Conservation (phyloP, 306 rosid species). For the Gillenia trifoliata region DNA sequence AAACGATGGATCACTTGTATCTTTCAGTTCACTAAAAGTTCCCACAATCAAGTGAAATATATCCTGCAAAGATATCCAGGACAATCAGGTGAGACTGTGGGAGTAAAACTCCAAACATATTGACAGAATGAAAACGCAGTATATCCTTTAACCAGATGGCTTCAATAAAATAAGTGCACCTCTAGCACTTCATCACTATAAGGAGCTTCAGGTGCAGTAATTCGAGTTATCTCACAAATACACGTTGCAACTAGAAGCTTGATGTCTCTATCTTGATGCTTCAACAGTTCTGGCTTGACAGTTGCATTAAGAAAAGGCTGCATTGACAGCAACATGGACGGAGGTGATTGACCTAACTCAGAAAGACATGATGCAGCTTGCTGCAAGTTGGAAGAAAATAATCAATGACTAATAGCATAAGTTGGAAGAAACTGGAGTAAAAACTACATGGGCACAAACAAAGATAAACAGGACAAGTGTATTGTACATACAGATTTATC, state of each 20-base stretch:
- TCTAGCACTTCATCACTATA: constrained; percentile 80
- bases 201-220: constrained; percentile 98
- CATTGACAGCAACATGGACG: constrained; percentile 64
- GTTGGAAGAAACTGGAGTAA: constrained; percentile 13
- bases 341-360: constrained; percentile 89
- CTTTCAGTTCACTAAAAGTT: constrained; percentile 80
- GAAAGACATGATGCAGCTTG: constrained; percentile 80
- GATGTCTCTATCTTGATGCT: no score
- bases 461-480: constrained; percentile 9
- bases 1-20: constrained; percentile 86
- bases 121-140: neutral
- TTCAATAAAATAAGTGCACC: constrained; percentile 34
- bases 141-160: constrained; percentile 16
- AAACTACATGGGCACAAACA: constrained; percentile 8
- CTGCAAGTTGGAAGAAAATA: constrained; percentile 46
- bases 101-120: constrained; percentile 6
- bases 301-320: constrained; percentile 75
- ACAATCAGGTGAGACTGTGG: constrained; percentile 20
- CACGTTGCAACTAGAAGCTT: no score
- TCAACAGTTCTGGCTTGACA: no score
- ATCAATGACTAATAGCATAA: no score
- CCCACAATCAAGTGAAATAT: constrained; percentile 78
- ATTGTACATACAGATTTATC: constrained; percentile 77
- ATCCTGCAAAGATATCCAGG: constrained; percentile 61
- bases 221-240: no score